Conservation (phyloP, 805 yeast species). For the Brettanomyces anomalus region DNA sequence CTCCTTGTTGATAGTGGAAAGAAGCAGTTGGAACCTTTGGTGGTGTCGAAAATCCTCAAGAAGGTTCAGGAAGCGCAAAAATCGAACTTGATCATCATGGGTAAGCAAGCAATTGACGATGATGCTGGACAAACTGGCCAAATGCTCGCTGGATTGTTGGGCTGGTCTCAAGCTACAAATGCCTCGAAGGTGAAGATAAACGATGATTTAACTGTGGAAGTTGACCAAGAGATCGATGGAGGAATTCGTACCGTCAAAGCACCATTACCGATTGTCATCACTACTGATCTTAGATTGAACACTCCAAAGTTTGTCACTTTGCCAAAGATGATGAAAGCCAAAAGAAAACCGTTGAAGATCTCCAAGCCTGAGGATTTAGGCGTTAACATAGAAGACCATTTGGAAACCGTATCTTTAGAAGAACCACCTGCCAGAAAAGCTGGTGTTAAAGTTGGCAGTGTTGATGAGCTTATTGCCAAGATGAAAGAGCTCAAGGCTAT, state of each 20-base stretch:
- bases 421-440: conserved; percentile 82
- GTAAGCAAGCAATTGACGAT: conserved; percentile 95
- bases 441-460: conserved; percentile 71
- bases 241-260: conserved; percentile 81
- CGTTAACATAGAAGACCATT: conserved; percentile 52
- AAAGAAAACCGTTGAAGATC: conserved; percentile 83
- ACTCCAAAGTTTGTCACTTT: conserved; percentile 94
- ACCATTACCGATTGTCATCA: conserved; percentile 73
- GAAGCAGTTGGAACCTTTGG: conserved; percentile 67
- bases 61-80: conserved; percentile 61
- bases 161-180: conserved; percentile 96
- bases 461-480: conserved; percentile 73
- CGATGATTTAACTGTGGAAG: conserved; percentile 52
- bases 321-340: conserved; percentile 97
- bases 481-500: conserved; percentile 71
- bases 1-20: conserved; percentile 76
- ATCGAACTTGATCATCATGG: conserved; percentile 77
- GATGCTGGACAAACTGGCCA: conserved; percentile 95
- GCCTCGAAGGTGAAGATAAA: conserved; percentile 74
- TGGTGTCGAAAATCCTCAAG: conserved; percentile 78
- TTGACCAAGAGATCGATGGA: conserved; percentile 91
- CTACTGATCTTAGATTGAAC: conserved; percentile 89
- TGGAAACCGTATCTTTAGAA: conserved; percentile 62
- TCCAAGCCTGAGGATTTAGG: conserved; percentile 59
- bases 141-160: conserved; percentile 85